Base-by-base conservation (phyloP, 345 rosid species). In the Combretum micranthum region DNA sequence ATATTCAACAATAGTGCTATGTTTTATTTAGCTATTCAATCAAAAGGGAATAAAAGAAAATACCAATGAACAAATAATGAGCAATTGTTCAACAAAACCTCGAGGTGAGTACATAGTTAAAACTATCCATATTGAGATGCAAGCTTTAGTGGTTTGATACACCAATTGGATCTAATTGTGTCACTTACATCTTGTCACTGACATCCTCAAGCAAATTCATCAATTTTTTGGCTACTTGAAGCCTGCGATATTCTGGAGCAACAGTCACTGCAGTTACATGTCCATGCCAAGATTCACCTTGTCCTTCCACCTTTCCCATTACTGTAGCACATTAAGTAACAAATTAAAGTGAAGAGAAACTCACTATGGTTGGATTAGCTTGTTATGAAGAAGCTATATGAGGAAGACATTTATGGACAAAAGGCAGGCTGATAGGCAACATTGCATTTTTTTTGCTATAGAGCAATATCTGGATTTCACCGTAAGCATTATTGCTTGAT, bases 221-320 rank as follows among this genome's bases (percentile, higher is more conserved):
- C 48, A 87, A 80, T 64, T 85, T 89, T 77, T 87, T 85, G 13
- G 97, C 96, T 44, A 94, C 79, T 60, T 85, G 92, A 76, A 83
- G 95, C 79, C 97, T 79, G 50, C 96, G 82, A 60, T 87, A 94
- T 42, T 94, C 95, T 25, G 90, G 75, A 18, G 96, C 80, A 26
- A 90, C 96, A 20, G 99, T 90, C 25, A 90, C 96, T 2, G 97
- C 99, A 15, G 96, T 94, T 16, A 90, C 97, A 66, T 85, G 99
- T 45, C 99, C 97, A 60, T 94, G 97, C 97, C 97, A 94, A 8
- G 95, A 90, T 69, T 90, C 97, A 56, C 97, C 99, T 23, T 87
- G 96, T 55, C 96, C 99, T 82, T 90, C 96, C 20, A 87, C 93
- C 65, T 94, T 90, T 39, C 96, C 96, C 97, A 94, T 90, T 50